Evolutionary conservation across 805 yeast genomes (phyloP), one percentile per base, ranked within the genome.

Genomic region (Tetrapisispora nanseiensis): DNA sequence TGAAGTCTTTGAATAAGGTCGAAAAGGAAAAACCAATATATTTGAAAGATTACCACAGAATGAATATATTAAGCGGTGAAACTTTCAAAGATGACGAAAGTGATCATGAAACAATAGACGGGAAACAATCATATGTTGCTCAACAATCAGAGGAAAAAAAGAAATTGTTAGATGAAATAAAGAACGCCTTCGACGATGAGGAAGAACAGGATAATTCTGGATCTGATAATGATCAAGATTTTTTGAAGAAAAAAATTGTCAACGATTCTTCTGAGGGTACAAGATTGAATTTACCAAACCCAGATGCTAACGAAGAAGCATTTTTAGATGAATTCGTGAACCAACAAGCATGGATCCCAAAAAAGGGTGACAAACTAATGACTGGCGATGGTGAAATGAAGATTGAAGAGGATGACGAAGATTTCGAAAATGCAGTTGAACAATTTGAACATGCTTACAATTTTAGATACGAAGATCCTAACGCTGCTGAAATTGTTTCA

Each of bases 381-480:
- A 58, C 74, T 41, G 58, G 74, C 53, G 83, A 70, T 53, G 50
- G 41, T 31, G 64, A 58, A 28, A 55, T 52, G n/a, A 61, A 71
- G 50, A 85, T 76, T 43, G 71, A 66, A 41, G 71, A 67, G 40
- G 86, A 80, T 45, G 94, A 86, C 52, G 90, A 82, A 37, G 92
- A 84, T 42, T 89, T 89, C 56, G 97, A 90, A 38, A 84, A 86
- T 33, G 92, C 94, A 2, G 96, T 83, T 6, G 98, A 92, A 53
- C 69, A 77, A 55, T 87, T 86, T 54, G 98, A 92, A 63, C 78
- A 78, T 48, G 96, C 95, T 0, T 90, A 89, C 66, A 92, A 92
- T 57, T 90, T 90, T 71, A 75, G 98, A 59, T 92, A 75, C 60
- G 98, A 92, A 64, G 97, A 89, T 55, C 87, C 95, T 13, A 77